Evolutionary conservation across 257 asterid species (phyloP).

Genomic region (Catharanthus roseus): DNA sequence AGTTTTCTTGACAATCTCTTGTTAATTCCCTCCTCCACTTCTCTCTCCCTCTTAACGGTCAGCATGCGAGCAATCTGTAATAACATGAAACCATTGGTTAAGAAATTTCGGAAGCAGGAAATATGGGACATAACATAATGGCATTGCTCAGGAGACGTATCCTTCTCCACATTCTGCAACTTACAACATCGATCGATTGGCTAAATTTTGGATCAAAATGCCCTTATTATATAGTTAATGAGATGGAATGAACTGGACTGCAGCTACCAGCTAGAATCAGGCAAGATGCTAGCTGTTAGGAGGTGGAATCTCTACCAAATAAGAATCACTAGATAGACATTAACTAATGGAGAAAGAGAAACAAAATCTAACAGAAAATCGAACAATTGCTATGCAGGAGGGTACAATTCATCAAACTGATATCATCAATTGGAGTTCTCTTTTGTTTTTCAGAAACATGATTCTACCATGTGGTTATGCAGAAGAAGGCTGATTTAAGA

Average conservation of each 20-base stretch:
- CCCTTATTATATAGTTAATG: not conserved
- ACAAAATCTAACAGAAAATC: not conserved
- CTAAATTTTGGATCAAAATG: not conserved
- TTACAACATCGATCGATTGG: not conserved
- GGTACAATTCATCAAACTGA: not conserved
- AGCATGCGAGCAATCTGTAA: constrained; percentile 78
- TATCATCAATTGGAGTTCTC: not conserved
- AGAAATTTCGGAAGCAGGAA: not conserved
- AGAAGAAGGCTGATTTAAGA: not conserved
- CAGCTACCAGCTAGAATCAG: not conserved
- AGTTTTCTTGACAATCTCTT: constrained; percentile 88
- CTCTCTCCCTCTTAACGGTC: constrained; percentile 89
- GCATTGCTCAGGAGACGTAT: not conserved
- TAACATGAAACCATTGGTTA: not conserved
- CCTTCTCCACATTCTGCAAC: not conserved
- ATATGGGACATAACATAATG: too few species aligned
- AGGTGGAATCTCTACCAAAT: not conserved
- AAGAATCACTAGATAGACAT: not conserved
- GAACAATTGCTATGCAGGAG: not conserved
- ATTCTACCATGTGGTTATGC: not conserved
- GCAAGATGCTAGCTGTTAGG: not conserved
- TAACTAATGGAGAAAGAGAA: not conserved
- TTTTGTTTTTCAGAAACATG: not conserved
- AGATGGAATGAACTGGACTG: not conserved
- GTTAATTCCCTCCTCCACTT: constrained; percentile 82